A percentile compares a stretch with the other conserved stretches of the same genome.
phyloP scores from a whole-genome alignment of 768 basidiomycete species.

The Floccularia luteovirens region DNA sequence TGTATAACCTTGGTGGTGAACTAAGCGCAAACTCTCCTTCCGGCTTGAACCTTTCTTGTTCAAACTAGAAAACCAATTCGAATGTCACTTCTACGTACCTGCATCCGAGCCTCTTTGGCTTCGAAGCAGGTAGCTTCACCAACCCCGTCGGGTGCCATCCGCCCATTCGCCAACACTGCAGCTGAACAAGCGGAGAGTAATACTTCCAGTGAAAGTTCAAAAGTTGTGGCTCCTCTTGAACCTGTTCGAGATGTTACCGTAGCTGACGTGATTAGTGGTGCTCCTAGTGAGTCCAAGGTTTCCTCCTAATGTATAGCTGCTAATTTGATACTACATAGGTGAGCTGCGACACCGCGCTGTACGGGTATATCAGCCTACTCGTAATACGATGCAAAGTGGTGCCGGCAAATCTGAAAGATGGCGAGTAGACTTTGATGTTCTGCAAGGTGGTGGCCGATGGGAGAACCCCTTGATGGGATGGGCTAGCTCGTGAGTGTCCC shows the following conservation, averaged over 20 bases:
- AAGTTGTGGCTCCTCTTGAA: conserved; percentile 29
- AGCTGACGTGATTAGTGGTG: conserved; percentile 82
- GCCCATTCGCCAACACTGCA: conserved; percentile 19
- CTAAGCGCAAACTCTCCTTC: too few relatives aligned
- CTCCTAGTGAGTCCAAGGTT: conserved; percentile 52
- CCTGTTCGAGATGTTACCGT: conserved; percentile 53
- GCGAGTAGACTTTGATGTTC: conserved; percentile 90
- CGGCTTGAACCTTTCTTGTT: too few relatives aligned
- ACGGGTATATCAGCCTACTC: conserved; percentile 88
- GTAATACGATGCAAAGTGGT: conserved; percentile 94
- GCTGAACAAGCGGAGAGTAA: conserved; percentile 20
- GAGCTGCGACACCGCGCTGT: conserved; percentile 84
- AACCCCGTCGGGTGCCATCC: too few relatives aligned
- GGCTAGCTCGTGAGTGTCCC: conserved; percentile 81
- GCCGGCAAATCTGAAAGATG: conserved; percentile 80
- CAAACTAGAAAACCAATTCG: not conserved
- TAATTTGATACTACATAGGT: conserved; percentile 28
- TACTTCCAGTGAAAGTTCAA: conserved; percentile 20
- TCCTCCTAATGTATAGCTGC: not conserved
- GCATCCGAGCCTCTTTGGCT: conserved; percentile 21
- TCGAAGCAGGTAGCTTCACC: conserved; percentile 14
- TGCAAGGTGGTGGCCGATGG: conserved; percentile 90
- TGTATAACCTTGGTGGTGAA: too few relatives aligned
- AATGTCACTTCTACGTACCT: conserved; percentile 54
- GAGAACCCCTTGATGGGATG: conserved; percentile 98